phyloP scores from a whole-genome alignment of 2,329 filamentous ascomycete genomes.

The Graphilbum fragrans region DNA sequence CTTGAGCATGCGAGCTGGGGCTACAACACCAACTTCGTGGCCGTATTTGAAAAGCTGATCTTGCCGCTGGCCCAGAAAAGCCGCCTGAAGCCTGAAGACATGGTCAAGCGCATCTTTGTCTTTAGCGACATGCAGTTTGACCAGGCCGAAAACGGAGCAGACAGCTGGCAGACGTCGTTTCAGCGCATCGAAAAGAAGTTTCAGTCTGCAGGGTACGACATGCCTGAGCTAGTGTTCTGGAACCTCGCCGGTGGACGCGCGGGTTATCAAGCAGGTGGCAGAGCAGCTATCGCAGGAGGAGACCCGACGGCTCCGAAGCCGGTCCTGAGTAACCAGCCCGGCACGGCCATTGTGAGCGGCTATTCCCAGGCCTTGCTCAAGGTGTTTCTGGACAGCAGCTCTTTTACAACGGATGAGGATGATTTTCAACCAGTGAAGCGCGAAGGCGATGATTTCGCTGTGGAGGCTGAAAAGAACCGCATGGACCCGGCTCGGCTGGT shows the following conservation, averaged over 20 bases:
- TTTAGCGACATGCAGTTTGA: conserved; percentile 53
- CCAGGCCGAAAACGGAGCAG: conserved; percentile 12
- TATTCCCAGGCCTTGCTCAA: conserved; percentile 47
- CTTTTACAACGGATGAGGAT: conserved; percentile 27
- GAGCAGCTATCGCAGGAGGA: too few species aligned
- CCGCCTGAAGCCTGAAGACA: conserved; percentile 39
- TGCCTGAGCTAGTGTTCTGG: conserved; percentile 50
- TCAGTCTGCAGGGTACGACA: conserved; percentile 37
- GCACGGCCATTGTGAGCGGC: conserved; percentile 38
- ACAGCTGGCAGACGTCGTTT: conserved; percentile 31
- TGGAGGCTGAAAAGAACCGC: conserved; percentile 18
- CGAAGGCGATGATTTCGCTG: conserved; percentile 9
- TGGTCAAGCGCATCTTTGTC: conserved; percentile 49
- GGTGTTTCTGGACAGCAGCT: conserved; percentile 38
- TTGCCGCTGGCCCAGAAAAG: conserved; percentile 39
- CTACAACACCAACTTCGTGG: conserved; percentile 37
- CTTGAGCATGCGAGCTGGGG: conserved; percentile 24
- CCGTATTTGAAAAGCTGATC: conserved; percentile 41
- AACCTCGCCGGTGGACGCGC: conserved; percentile 34
- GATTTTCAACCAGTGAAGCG: conserved; percentile 13
- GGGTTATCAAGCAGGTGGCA: conserved; percentile 6
- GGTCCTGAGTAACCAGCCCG: conserved; percentile 27
- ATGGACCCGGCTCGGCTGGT: conserved; percentile 31
- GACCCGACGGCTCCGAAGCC: conserved; percentile 32
- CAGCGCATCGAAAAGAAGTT: conserved; percentile 35